phyloP scores from a whole-genome alignment of 495 filamentous ascomycete genomes.

The Penicillium flavigenum region DNA sequence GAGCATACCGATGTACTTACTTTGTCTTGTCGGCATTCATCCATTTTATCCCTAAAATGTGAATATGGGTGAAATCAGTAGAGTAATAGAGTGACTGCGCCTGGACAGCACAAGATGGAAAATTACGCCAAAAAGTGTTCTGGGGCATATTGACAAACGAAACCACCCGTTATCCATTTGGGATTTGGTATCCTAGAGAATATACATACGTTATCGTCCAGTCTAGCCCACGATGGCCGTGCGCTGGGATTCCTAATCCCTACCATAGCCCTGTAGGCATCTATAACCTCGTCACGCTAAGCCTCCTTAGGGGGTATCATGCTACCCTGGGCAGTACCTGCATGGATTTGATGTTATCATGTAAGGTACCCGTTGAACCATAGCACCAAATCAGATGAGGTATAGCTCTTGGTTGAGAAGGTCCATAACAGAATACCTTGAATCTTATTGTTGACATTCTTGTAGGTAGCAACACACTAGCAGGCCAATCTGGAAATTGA shows the following conservation, averaged over 20 bases:
- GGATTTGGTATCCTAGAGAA: background rate
- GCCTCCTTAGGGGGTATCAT: background rate
- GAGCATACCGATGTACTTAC: background rate
- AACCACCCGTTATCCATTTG: background rate
- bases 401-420: background rate
- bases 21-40: no score
- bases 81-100: background rate
- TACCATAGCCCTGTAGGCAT: background rate
- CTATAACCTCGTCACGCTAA: background rate
- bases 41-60: background rate
- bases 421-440: background rate
- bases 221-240: background rate
- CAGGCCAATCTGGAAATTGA: background rate
- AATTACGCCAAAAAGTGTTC: background rate
- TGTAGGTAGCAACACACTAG: background rate
- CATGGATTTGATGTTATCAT: background rate
- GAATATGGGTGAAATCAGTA: background rate
- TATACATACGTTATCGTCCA: background rate
- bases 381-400: background rate
- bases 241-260: background rate
- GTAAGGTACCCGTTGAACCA: background rate
- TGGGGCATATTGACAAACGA: background rate
- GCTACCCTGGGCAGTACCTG: background rate
- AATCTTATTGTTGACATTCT: background rate
- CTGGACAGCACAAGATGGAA: background rate